Evolutionary conservation across 202 grass and related monocot species (phyloP), one percentile per base, ranked within the genome.

Genomic region (Hordeum pubiflorum): DNA sequence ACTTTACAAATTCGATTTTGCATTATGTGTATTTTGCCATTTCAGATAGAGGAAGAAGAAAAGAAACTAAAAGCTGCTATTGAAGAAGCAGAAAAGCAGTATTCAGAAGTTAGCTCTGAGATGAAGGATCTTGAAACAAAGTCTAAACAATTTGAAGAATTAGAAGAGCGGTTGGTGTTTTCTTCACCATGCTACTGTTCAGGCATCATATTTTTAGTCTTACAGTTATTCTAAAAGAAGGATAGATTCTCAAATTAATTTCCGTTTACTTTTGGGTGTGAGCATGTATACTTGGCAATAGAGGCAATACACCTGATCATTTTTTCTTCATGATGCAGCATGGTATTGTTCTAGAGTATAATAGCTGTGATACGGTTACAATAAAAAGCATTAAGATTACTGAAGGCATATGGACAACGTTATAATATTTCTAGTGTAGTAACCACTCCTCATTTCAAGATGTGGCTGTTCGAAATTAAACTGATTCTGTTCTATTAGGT

Each of bases 51-150:
- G 78, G 90, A 96, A 73, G 97, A 99, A 87, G 89, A 93, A 79
- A 93, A 79, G 81, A 90, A 85, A 90, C 85, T 96, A 72, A 92
- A 90, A 58, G 63, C 85, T 83, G 91, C 89, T 75, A 99, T 99
- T 76, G 90, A 93, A 89, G 92, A 96, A 96, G 83, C 87, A 87
- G 97, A 99, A 85, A 96, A 93, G 46, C 89, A 89, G 72, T 91
- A 82, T 82, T 88, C 85, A 34, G 87, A 93, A 80, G 91, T 96
- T 72, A 86, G 63, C 81, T 75, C 78, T 22, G 91, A 96, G 79
- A 87, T 87, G 85, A 93, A 96, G 79, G 85, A 87, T 63, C 81
- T 99, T 74, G 91, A 99, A 73, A 84, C 37, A 83, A 99, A 93
- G 80, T 93, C 97, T 61, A 96, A 93, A 83, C 75, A 85, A 59